phyloP scores from a whole-genome alignment of 148 eudicot species.

The Dysphania ambrosioides region DNA sequence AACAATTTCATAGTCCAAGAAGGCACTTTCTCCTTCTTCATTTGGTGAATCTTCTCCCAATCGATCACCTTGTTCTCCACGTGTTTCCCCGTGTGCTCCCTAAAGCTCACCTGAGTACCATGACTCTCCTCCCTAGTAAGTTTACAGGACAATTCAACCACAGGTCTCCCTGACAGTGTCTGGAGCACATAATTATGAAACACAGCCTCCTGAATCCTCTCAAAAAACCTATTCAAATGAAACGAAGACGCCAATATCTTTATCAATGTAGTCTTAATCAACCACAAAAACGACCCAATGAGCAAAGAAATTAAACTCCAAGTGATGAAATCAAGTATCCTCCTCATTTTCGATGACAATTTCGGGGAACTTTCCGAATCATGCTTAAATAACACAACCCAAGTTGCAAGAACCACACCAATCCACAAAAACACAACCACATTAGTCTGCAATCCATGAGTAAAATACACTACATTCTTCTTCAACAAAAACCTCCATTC shows the following conservation, averaged over 20 bases:
- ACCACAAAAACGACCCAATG: slow-evolving; percentile 62
- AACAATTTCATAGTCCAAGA: slow-evolving; percentile 84
- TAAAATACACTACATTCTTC: slow-evolving; percentile 76
- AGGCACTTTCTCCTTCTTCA: slow-evolving; percentile 80
- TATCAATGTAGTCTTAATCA: slow-evolving; percentile 64
- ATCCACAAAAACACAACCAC: slow-evolving; percentile 69
- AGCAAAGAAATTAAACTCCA: slow-evolving; percentile 52
- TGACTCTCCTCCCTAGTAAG: slow-evolving; percentile 34
- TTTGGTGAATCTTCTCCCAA: slow-evolving; percentile 57
- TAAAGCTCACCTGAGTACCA: slow-evolving; percentile 39
- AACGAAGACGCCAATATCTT: slow-evolving; percentile 80
- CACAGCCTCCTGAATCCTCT: slow-evolving; percentile 70
- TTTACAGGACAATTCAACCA: slow-evolving; percentile 37
- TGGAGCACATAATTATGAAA: slow-evolving; percentile 72
- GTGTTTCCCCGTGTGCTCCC: slow-evolving; percentile 28
- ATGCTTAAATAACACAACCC: slow-evolving; percentile 48
- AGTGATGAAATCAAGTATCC: slow-evolving; percentile 42
- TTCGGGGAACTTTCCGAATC: slow-evolving; percentile 15
- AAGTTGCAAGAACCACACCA: slow-evolving; percentile 60
- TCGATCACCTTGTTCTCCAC: slow-evolving; percentile 54
- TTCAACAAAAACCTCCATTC: slow-evolving; percentile 64
- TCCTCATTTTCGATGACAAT: neutral
- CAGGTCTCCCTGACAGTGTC: slow-evolving; percentile 63
- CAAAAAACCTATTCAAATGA: slow-evolving; percentile 76
- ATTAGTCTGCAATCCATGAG: slow-evolving; percentile 66